Evolutionary conservation across 345 rosid species (phyloP).

Genomic region (Clarkia xantiana): DNA sequence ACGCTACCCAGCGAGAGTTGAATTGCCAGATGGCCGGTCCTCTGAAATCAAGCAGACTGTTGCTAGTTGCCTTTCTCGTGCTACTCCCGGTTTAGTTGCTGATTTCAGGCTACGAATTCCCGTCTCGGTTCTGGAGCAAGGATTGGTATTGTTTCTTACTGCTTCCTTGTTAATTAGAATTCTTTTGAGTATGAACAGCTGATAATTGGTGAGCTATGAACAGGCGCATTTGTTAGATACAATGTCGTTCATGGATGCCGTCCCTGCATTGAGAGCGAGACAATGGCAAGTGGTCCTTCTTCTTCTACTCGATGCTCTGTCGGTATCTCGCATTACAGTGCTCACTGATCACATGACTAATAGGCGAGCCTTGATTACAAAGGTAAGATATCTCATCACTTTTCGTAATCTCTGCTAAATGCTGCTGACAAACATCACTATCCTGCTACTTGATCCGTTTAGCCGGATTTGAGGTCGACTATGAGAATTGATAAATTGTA

Average conservation of each 20-base stretch:
- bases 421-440: background rate
- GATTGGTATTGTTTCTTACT: slow-evolving; percentile 33
- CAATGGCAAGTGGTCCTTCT: slow-evolving; percentile 75
- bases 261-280: slow-evolving; percentile 48
- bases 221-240: slow-evolving; percentile 72
- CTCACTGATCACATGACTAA: slow-evolving; percentile 37
- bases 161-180: background rate
- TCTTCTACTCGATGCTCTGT: slow-evolving; percentile 68
- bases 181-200: no score
- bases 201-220: background rate
- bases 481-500: no score
- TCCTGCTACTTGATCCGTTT: no score
- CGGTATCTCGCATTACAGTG: slow-evolving; percentile 49
- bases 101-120: slow-evolving; percentile 55
- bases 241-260: slow-evolving; percentile 61
- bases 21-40: slow-evolving; percentile 53
- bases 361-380: slow-evolving; percentile 31
- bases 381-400: slow-evolving; percentile 19
- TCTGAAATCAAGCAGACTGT: slow-evolving; percentile 75
- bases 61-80: slow-evolving; percentile 64
- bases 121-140: slow-evolving; percentile 64
- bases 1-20: slow-evolving; percentile 42
- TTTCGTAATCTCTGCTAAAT: background rate
- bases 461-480: no score
- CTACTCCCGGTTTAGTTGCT: slow-evolving; percentile 55